phyloP scores from a whole-genome alignment of 1,284 basidiomycete species.

The Apiotrichum veenhuisii region DNA sequence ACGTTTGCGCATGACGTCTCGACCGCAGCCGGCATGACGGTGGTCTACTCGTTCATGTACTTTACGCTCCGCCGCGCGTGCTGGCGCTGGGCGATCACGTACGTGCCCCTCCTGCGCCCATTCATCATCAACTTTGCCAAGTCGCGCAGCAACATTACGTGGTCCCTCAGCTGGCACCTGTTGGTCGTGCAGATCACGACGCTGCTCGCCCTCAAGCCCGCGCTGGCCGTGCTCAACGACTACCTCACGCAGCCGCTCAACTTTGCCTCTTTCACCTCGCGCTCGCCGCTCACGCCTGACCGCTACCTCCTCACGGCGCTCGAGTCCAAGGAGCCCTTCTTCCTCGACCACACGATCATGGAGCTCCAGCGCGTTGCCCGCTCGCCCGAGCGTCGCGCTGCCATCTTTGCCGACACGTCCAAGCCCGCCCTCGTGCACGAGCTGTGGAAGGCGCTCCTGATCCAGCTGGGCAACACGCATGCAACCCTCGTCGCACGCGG shows the following conservation, averaged over 20 bases:
- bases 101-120: slow-evolving; percentile 26
- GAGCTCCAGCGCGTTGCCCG: slow-evolving; percentile 39
- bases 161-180: slow-evolving; percentile 28
- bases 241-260: slow-evolving; percentile 42
- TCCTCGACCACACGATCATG: slow-evolving; percentile 44
- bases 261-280: slow-evolving; percentile 33
- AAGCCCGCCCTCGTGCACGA: slow-evolving; percentile 27
- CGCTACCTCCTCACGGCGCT: slow-evolving; percentile 39
- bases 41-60: slow-evolving; percentile 19
- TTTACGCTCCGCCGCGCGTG: slow-evolving; percentile 12
- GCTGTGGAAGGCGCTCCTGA: slow-evolving; percentile 37
- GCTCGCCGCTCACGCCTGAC: slow-evolving; percentile 35
- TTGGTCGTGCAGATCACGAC: slow-evolving; percentile 25
- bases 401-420: slow-evolving; percentile 35
- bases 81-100: slow-evolving; percentile 19
- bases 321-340: slow-evolving; percentile 30
- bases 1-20: slow-evolving; percentile 3
- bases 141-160: slow-evolving; percentile 25
- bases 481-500: slow-evolving; percentile 22
- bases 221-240: slow-evolving; percentile 29
- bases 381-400: slow-evolving; percentile 25
- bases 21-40: slow-evolving; percentile 6
- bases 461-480: slow-evolving; percentile 31
- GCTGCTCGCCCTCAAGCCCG: slow-evolving; percentile 26
- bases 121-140: slow-evolving; percentile 42